phyloP scores from a whole-genome alignment of 2,329 filamentous ascomycete genomes.

The Didymella arachidicola region DNA sequence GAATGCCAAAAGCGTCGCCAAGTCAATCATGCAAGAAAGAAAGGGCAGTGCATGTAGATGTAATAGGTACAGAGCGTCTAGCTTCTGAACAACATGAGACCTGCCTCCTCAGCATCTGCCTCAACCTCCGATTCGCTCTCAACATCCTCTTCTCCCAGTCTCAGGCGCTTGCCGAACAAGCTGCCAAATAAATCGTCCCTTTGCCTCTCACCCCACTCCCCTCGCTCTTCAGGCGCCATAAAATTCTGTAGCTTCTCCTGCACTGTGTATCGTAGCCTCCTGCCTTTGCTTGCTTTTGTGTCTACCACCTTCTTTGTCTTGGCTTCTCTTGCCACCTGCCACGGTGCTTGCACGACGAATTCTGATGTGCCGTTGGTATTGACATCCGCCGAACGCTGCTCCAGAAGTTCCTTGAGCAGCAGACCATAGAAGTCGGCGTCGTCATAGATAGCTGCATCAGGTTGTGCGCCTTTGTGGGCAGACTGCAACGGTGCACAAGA shows the following conservation, averaged over 20 bases:
- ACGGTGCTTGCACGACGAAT: conserved; percentile 55
- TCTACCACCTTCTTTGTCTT: conserved; percentile 89
- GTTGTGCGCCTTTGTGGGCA: conserved; percentile 40
- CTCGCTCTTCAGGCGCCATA: conserved; percentile 88
- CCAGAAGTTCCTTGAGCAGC: conserved; percentile 89
- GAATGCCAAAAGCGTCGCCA: neutral
- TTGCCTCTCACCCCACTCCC: conserved; percentile 80
- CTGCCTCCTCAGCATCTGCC: conserved; percentile 48
- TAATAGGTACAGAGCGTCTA: conserved; percentile 18
- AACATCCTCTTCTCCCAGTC: conserved; percentile 54
- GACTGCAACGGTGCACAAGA: conserved; percentile 79
- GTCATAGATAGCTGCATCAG: conserved; percentile 73
- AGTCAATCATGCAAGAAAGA: neutral
- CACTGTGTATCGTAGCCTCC: conserved; percentile 92
- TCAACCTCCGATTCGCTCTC: conserved; percentile 47
- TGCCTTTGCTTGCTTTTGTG: conserved; percentile 91
- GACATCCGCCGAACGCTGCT: conserved; percentile 78
- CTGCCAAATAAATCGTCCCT: conserved; percentile 69
- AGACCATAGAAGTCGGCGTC: conserved; percentile 95
- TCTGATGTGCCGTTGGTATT: conserved; percentile 56
- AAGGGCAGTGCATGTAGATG: too few relatives aligned
- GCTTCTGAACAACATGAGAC: conserved; percentile 51
- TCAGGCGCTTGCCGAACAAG: conserved; percentile 57
- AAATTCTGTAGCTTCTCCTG: conserved; percentile 98
- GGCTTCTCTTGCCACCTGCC: conserved; percentile 75